Conservation (phyloP, 2,329 filamentous ascomycete genomes). For the Biscogniauxia marginata region DNA sequence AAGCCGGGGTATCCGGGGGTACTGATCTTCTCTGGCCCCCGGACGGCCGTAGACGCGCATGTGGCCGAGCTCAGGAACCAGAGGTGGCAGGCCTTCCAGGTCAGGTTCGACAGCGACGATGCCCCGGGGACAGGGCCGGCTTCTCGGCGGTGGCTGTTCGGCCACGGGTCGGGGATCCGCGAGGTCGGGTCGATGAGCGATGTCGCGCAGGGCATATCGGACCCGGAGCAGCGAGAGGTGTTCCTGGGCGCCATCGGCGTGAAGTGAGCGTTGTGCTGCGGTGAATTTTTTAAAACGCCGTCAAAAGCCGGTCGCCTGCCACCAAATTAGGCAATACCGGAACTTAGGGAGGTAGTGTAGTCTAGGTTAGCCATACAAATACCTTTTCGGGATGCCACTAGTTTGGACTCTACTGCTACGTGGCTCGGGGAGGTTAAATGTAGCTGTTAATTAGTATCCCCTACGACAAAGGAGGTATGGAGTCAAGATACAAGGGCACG, state of each 20-base stretch:
- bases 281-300: no score
- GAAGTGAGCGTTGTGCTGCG: no score
- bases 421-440: no score
- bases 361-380: no score
- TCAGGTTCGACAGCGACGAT: conserved; percentile 19
- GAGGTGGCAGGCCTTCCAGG: conserved; percentile 24
- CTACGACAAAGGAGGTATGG: no score
- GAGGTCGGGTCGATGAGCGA: conserved; percentile 22
- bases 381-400: no score
- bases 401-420: no score
- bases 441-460: no score
- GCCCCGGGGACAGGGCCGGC: background rate
- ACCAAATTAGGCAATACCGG: no score
- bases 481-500: no score
- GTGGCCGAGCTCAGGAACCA: conserved; percentile 16
- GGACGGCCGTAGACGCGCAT: conserved; percentile 13
- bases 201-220: conserved; percentile 12
- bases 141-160: conserved; percentile 18
- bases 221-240: conserved; percentile 10
- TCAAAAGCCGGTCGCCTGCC: no score
- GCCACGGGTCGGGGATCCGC: conserved; percentile 14
- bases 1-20: conserved; percentile 24
- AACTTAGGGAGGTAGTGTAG: no score
- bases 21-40: conserved; percentile 18
- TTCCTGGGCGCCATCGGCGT: conserved; percentile 21